Percentiles rank a stretch among this genome's conserved stretches.
Conservation (phyloP, 768 basidiomycete species). For the Lanmaoa pseudosensibilis region DNA sequence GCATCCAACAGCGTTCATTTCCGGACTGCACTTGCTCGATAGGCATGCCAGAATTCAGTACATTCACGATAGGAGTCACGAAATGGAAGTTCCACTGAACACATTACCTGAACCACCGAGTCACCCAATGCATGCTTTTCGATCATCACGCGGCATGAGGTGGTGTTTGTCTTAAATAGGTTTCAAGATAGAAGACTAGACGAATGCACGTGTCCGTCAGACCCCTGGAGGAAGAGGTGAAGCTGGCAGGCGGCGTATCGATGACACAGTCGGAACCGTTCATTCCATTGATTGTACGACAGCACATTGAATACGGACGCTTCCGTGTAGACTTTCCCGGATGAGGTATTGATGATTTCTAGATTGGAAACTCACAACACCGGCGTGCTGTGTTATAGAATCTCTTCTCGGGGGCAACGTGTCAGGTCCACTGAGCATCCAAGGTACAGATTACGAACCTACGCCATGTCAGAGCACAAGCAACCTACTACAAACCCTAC, state of each 20-base stretch:
- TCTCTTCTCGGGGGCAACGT: constrained; percentile 4
- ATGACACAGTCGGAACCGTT: neutral
- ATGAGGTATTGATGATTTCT: constrained; percentile 18
- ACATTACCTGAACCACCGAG: constrained; percentile 3
- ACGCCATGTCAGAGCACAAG: constrained; percentile 3
- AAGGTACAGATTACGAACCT: constrained; percentile 23
- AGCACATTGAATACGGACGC: neutral
- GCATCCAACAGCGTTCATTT: constrained; percentile 18
- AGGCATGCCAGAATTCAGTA: constrained; percentile 1
- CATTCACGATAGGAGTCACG: constrained; percentile 1
- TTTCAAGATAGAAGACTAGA: neutral
- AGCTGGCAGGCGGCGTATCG: neutral
- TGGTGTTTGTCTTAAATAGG: neutral
- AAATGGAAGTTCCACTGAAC: constrained; percentile 19
- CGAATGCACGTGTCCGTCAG: neutral
- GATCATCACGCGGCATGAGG: constrained; percentile 10
- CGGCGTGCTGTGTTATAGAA: constrained; percentile 7
- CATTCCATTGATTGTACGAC: constrained; percentile 1
- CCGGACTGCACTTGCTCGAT: constrained; percentile 13
- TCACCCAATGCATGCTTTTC: neutral
- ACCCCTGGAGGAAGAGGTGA: neutral
- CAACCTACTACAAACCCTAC: neutral
- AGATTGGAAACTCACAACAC: constrained; percentile 15
- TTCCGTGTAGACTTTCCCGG: neutral
- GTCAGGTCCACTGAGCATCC: constrained; percentile 8